These are phyloP conservation scores for Pugionium cornutum DNA, from an alignment of 345 rosid species.

Conservation along the genomic window DNA sequence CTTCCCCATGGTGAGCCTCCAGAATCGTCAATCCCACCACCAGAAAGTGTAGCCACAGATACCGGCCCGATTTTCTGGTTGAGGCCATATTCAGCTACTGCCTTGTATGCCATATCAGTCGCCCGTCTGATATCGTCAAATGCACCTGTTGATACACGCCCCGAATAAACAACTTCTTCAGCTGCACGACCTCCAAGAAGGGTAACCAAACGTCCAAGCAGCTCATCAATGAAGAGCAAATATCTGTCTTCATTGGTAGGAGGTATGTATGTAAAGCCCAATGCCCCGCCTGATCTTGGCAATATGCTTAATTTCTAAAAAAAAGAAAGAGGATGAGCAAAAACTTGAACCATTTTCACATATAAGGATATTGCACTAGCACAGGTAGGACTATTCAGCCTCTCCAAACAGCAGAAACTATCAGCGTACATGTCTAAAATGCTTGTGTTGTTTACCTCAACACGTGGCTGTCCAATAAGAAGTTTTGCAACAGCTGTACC, in stretches of 20 bases:
- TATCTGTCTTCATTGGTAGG: slow-evolving; percentile 87
- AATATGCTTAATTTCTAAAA: slow-evolving; percentile 89
- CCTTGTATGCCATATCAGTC: slow-evolving; percentile 95
- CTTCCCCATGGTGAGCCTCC: slow-evolving; percentile 79
- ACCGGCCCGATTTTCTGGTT: slow-evolving; percentile 81
- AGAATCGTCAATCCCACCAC: slow-evolving; percentile 83
- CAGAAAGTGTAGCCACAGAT: slow-evolving; percentile 78
- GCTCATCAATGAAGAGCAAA: slow-evolving; percentile 89
- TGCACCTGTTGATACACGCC: slow-evolving; percentile 91
- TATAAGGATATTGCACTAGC: slow-evolving; percentile 10
- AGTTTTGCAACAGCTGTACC: slow-evolving; percentile 92
- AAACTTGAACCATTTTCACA: slow-evolving; percentile 17
- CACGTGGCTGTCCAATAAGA: slow-evolving; percentile 87
- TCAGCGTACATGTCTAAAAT: background rate
- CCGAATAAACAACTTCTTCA: slow-evolving; percentile 86
- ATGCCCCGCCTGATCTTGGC: slow-evolving; percentile 96
- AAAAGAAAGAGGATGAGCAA: slow-evolving; percentile 22
- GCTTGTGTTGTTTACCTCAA: slow-evolving; percentile 60
- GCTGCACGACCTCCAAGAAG: slow-evolving; percentile 99
- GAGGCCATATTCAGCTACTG: slow-evolving; percentile 97
- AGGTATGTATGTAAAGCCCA: slow-evolving; percentile 87
- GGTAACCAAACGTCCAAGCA: slow-evolving; percentile 91
- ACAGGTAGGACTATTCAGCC: background rate
- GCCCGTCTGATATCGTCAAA: slow-evolving; percentile 95
- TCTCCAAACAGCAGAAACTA: background rate